phyloP scores from a whole-genome alignment of 768 basidiomycete species.

The Pisolithus orientalis region DNA sequence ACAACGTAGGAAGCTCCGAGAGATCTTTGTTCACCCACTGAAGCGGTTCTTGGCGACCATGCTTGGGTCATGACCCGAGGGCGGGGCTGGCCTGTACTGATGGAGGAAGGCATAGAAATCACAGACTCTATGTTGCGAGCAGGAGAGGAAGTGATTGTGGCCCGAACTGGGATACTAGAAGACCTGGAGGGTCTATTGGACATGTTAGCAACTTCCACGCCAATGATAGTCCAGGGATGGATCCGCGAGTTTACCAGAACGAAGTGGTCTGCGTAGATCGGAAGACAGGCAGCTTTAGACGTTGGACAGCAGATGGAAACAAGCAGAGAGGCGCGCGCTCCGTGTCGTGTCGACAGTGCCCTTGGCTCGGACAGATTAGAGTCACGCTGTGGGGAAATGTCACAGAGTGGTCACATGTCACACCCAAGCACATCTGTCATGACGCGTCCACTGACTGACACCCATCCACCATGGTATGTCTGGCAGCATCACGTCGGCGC shows the following conservation, averaged over 20 bases:
- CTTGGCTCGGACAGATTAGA: background rate
- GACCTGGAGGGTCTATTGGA: constrained; percentile 51
- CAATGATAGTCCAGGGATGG: background rate
- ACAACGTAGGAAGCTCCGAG: constrained; percentile 34
- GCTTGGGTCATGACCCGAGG: constrained; percentile 33
- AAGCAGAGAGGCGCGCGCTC: background rate
- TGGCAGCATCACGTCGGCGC: background rate
- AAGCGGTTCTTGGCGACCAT: constrained; percentile 20
- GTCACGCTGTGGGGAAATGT: constrained; percentile 18
- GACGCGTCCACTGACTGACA: constrained; percentile 1
- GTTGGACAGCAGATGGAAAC: background rate
- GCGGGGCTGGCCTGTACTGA: constrained; percentile 32
- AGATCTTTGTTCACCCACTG: constrained; percentile 32
- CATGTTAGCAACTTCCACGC: constrained; percentile 26
- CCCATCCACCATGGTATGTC: constrained; percentile 17
- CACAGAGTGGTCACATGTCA: constrained; percentile 18
- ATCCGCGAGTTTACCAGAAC: no score
- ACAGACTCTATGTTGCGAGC: constrained; percentile 58
- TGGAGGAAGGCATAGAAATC: constrained; percentile 53
- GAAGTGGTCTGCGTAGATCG: no score
- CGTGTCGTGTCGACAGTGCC: background rate
- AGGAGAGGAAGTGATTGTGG: constrained; percentile 37
- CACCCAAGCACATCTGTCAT: constrained; percentile 16
- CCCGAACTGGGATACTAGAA: constrained; percentile 60
- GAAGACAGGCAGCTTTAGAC: background rate